Conservation (phyloP, 306 rosid species). For the Dicorynia guianensis region DNA sequence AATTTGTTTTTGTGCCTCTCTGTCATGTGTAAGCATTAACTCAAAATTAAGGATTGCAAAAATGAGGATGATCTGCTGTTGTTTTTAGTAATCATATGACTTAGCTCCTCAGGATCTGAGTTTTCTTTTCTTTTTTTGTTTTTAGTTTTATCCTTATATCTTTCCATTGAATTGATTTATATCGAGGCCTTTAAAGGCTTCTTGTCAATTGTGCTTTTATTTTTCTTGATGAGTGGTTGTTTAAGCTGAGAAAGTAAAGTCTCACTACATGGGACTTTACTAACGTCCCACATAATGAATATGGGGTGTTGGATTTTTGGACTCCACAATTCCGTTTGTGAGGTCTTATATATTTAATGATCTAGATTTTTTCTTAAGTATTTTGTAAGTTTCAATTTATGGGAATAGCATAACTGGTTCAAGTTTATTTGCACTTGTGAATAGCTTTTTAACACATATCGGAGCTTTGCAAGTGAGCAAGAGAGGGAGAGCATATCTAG, state of each 20-base stretch:
- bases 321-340: too few relatives aligned
- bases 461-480: slow-evolving; percentile 65
- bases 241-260: too few relatives aligned
- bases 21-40: neutral
- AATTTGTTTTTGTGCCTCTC: slow-evolving; percentile 5
- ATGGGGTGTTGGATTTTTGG: too few relatives aligned
- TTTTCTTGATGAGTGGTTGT: slow-evolving; percentile 10
- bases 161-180: slow-evolving; percentile 21
- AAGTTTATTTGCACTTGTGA: slow-evolving; percentile 43
- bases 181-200: neutral
- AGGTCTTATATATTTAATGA: too few relatives aligned
- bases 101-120: neutral
- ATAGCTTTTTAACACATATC: slow-evolving; percentile 74
- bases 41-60: neutral
- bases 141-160: neutral
- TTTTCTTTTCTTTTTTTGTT: neutral
- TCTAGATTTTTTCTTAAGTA: too few relatives aligned
- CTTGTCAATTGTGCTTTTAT: slow-evolving; percentile 8
- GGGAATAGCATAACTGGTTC: too few relatives aligned
- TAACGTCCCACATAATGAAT: too few relatives aligned
- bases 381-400: too few relatives aligned
- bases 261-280: too few relatives aligned
- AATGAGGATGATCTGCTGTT: neutral
- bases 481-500: slow-evolving; percentile 75
- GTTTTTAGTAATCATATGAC: neutral